Evolutionary conservation across 352 stramenopile species (phyloP), one percentile per base, ranked within the genome.

Genomic region (Globisporangium cederbergense): DNA sequence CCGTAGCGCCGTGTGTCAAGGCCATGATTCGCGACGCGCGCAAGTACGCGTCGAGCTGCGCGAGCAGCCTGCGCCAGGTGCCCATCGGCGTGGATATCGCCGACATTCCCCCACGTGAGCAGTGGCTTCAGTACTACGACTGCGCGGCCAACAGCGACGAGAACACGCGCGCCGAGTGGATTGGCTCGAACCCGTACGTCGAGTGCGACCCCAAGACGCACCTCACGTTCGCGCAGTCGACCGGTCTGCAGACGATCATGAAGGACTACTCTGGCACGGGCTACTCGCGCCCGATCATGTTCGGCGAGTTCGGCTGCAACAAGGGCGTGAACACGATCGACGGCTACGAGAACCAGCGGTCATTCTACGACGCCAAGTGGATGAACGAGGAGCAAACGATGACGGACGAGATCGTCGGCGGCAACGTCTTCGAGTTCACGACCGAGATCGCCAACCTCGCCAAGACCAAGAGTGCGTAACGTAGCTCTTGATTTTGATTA

Each of bases 261-360:
- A 56, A 58, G 8, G 81, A 89, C 52, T 93, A 90, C 64, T 61
- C 59, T 0, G 32, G 61, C 10, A 62, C 75, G 11, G 73, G 69
- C 9, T 88, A 88, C 65, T 73, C 78, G 34, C 77, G 76, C 7
- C 79, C 80, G 4, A 67, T 93, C 57, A 86, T 93, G 71, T 88
- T 93, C 57, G 79, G 79, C 46, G 84, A 93, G 65, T 93, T 86
- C 57, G 84, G 84, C 6, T 93, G 84, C 69, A 91, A 89, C 68
- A 71, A 76, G 22, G 80, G 81, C 34, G 60, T 52, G 0, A 89
- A 89, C 59, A 93, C 84, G 2, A 52, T 93, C 50, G 79, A 91
- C 0, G 80, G 79, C 20, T 91, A 72, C 47, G 82, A 83, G 64
- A 85, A 86, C 62, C 82, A 91, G 71, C 84, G 84, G 43, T 70